Percentiles rank a stretch among this genome's conserved stretches.
These are phyloP conservation scores for Singerocomus inundabilis DNA, from an alignment of 1,284 basidiomycete species.

Conservation along the genomic window DNA sequence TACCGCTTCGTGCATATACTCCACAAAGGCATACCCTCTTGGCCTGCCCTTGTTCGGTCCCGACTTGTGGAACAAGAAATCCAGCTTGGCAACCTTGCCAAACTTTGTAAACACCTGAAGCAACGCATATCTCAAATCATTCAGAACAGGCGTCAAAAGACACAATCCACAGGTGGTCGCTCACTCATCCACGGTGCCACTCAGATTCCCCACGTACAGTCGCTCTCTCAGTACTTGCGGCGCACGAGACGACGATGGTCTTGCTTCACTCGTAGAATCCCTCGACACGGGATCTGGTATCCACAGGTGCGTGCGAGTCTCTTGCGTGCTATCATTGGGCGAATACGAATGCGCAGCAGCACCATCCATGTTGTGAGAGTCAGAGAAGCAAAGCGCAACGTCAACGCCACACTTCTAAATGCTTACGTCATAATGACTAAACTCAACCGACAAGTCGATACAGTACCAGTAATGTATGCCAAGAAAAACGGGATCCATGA, in stretches of 20 bases:
- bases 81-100: slow-evolving; percentile 89
- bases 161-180: too few relatives aligned
- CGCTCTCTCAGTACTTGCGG: slow-evolving; percentile 56
- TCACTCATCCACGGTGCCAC: slow-evolving; percentile 87
- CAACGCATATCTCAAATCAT: slow-evolving; percentile 66
- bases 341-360: not conserved
- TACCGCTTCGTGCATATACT: slow-evolving; percentile 79
- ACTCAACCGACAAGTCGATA: too few relatives aligned
- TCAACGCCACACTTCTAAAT: not conserved
- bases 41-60: slow-evolving; percentile 90
- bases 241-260: slow-evolving; percentile 27
- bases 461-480: not conserved
- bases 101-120: slow-evolving; percentile 89
- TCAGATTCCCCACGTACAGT: slow-evolving; percentile 90
- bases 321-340: slow-evolving; percentile 5
- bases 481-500: not conserved
- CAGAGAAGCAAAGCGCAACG: too few relatives aligned
- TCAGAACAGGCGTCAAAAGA: slow-evolving; percentile 16
- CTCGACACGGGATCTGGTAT: slow-evolving; percentile 30
- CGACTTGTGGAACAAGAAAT: slow-evolving; percentile 93
- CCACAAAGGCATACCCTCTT: slow-evolving; percentile 92
- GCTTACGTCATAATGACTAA: slow-evolving; percentile 16
- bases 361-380: slow-evolving; percentile 18
- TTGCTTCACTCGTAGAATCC: slow-evolving; percentile 18
- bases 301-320: slow-evolving; percentile 28